Conservation (phyloP, 2,329 filamentous ascomycete species). For the Trichoderma cornu-damae region DNA sequence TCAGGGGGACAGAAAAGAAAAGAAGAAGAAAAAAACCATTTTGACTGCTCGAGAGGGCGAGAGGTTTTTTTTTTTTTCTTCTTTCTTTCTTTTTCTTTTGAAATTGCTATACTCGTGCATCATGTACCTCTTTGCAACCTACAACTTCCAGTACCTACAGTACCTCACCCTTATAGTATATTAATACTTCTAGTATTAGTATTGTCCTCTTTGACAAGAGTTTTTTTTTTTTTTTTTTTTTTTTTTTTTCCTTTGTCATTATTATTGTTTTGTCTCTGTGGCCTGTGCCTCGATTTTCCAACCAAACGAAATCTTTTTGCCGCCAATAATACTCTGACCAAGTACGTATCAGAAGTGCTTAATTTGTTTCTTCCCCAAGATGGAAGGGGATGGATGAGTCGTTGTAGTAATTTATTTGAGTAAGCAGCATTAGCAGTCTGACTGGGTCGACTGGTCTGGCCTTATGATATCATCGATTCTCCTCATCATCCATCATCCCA, state of each 20-base stretch:
- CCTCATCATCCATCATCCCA: slow-evolving; percentile 19
- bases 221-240: background rate
- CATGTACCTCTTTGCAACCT: no score
- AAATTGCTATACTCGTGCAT: slow-evolving; percentile 10
- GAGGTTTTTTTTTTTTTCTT: no score
- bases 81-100: no score
- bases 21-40: background rate
- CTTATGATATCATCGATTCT: slow-evolving; percentile 10
- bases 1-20: background rate
- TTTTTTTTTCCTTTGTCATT: background rate
- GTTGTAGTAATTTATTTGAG: no score
- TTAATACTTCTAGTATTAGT: slow-evolving; percentile 22
- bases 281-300: no score
- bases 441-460: background rate
- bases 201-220: background rate
- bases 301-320: no score
- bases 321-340: no score
- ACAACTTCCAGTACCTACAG: no score
- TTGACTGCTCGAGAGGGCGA: background rate
- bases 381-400: no score
- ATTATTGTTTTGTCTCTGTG: background rate
- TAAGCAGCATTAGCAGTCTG: no score
- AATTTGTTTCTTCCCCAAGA: no score
- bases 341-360: no score
- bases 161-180: slow-evolving; percentile 20